Evolutionary conservation across 78 protist species (phyloP).

Genomic region (Ministeria vibrans): DNA sequence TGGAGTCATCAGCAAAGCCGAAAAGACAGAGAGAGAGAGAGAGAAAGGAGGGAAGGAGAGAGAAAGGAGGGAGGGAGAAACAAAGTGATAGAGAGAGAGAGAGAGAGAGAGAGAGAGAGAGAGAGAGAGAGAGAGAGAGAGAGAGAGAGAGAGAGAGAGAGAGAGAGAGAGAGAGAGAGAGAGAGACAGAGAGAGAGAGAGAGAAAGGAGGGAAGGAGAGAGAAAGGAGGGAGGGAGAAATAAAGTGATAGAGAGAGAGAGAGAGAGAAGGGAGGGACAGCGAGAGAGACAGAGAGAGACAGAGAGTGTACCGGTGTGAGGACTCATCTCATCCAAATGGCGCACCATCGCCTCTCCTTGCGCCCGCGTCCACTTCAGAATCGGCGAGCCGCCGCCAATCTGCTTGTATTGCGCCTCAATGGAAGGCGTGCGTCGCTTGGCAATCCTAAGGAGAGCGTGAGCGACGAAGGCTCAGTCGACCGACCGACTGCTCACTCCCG

Average conservation of each 20-base stretch:
- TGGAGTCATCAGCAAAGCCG: background rate
- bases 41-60: background rate
- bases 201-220: background rate
- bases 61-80: background rate
- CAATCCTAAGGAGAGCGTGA: no score
- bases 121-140: background rate
- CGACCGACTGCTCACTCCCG: no score
- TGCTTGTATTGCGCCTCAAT: conserved; percentile 50
- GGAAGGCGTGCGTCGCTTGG: conserved; percentile 52
- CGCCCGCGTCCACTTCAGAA: conserved; percentile 56
- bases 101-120: background rate
- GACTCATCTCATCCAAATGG: conserved; percentile 43
- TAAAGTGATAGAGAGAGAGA: no score
- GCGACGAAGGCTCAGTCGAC: no score
- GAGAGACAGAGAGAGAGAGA: background rate
- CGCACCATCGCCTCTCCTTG: conserved; percentile 51
- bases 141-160: background rate
- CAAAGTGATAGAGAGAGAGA: background rate
- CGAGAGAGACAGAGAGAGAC: background rate
- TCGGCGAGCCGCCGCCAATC: conserved; percentile 83
- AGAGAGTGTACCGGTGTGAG: conserved; percentile 43
- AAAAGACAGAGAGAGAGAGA: background rate
- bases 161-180: background rate
- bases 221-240: no score
- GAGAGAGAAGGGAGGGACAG: no score